Evolutionary conservation across 257 asterid genomes (phyloP), one percentile per base, ranked within the genome.

Genomic region (Thymus quinquecostatus): DNA sequence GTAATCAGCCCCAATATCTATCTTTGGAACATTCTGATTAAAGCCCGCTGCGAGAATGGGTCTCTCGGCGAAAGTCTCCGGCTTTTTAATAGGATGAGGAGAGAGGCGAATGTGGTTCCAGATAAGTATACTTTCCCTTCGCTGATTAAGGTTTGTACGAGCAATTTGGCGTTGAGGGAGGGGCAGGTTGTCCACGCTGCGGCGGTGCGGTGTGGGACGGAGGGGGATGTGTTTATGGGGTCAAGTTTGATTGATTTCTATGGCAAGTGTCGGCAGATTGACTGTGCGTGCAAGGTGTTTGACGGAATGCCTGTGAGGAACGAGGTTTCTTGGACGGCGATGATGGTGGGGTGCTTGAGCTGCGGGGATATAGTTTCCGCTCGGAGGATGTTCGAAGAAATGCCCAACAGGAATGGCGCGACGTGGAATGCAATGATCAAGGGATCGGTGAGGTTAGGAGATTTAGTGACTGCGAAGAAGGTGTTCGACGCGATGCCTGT

Each of bases 261-360:
- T 57, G 94, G 96, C 1, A 88, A 89, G 71, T 91, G 97, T 65
- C 75, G 64, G 59, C 84, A 81, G 69, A 82, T 88, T 72, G 82
- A 75, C 3, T 80, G 74, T 43, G 94, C 94, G 3, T 80, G 85
- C 14, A 84, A 82, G 77, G 55, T 87, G 69, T 91, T 91, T 40
- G 91, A 85, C 43, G 90, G 45, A 66, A 82, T 91, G 90, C 44
- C 80, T 40, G 64, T 69, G 12, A 85, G 75, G 60, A 88, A 88
- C 73, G 92, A 75, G 77, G 88, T 87, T 62, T 75, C 89, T 6
- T 91, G 96, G 95, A 91, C 95, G 65, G 86, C 94, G 50, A 74
- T 88, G 86, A 82, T 91, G 77, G 82, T 75, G 55, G 90, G 89
- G 54, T 82, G 78, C 82, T 44, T 84, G 56, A 80, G 73, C 72